These are phyloP conservation scores for Cyclanthera cordifolia DNA, from an alignment of 306 rosid species.

Conservation along the genomic window DNA sequence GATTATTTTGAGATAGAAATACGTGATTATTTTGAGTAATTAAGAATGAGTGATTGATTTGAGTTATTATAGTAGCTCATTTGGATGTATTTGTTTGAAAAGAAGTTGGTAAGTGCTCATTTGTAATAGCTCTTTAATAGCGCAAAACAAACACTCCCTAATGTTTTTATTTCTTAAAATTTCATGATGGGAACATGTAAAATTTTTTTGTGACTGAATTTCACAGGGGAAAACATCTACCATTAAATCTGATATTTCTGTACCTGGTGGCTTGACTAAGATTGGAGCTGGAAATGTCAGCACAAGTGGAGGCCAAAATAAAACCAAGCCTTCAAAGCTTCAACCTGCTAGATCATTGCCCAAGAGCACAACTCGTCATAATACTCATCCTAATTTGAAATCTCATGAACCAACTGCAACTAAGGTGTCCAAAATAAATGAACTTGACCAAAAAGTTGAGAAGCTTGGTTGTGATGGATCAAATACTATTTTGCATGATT, in stretches of 20 bases:
- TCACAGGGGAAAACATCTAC: slow-evolving; percentile 49
- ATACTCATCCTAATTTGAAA: slow-evolving; percentile 17
- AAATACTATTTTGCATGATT: neutral
- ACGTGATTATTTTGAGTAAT: no score
- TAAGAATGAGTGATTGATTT: no score
- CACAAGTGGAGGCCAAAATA: slow-evolving; percentile 34
- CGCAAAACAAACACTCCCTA: no score
- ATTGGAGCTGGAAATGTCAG: slow-evolving; percentile 26
- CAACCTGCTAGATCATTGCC: slow-evolving; percentile 29
- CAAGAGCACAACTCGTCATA: slow-evolving; percentile 19
- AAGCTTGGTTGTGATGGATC: neutral
- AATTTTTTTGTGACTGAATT: neutral
- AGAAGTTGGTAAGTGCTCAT: no score
- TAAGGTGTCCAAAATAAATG: slow-evolving; percentile 1
- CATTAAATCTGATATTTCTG: slow-evolving; percentile 28
- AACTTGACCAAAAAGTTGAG: neutral
- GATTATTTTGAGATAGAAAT: no score
- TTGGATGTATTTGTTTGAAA: no score
- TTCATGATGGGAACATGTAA: neutral
- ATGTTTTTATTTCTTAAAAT: neutral
- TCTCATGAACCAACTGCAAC: slow-evolving; percentile 3
- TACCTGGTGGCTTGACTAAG: slow-evolving; percentile 44
- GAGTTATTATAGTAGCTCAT: no score
- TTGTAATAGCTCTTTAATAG: no score
- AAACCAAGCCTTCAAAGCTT: slow-evolving; percentile 40